Evolutionary conservation across 2,329 filamentous ascomycete species (phyloP).

Genomic region (Colletotrichum chrysophilum): DNA sequence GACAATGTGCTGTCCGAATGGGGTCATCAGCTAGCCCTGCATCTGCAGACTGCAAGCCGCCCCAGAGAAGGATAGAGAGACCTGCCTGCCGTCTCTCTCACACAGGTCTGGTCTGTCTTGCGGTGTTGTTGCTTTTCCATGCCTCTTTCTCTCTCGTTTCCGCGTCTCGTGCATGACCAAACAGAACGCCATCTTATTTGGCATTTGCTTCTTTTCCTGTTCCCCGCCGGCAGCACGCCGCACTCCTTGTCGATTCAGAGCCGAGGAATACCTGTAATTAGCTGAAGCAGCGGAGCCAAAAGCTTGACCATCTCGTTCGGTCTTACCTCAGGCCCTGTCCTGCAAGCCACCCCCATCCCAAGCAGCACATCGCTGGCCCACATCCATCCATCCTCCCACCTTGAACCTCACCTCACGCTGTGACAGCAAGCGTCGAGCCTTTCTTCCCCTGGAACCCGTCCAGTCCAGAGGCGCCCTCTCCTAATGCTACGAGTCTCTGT

Average conservation of each 20-base stretch:
- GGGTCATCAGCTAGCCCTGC: not conserved
- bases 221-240: not conserved
- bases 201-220: not conserved
- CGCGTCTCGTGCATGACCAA: not conserved
- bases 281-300: not conserved
- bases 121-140: not conserved
- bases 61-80: not conserved
- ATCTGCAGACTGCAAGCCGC: not conserved
- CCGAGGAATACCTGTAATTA: not conserved
- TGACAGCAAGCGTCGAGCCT: conserved; percentile 10
- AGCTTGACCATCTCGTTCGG: not conserved
- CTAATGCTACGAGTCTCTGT: not conserved
- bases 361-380: not conserved
- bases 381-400: not conserved
- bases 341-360: not conserved
- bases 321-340: not conserved
- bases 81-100: not conserved
- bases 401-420: not conserved
- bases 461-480: not conserved
- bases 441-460: not conserved
- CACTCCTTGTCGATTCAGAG: not conserved
- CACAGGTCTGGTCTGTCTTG: not conserved
- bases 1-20: conserved; percentile 10
- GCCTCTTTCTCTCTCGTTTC: not conserved
- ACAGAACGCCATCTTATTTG: not conserved